Conservation (phyloP, 2,329 filamentous ascomycete species). For the Pseudogymnoascus sp. region DNA sequence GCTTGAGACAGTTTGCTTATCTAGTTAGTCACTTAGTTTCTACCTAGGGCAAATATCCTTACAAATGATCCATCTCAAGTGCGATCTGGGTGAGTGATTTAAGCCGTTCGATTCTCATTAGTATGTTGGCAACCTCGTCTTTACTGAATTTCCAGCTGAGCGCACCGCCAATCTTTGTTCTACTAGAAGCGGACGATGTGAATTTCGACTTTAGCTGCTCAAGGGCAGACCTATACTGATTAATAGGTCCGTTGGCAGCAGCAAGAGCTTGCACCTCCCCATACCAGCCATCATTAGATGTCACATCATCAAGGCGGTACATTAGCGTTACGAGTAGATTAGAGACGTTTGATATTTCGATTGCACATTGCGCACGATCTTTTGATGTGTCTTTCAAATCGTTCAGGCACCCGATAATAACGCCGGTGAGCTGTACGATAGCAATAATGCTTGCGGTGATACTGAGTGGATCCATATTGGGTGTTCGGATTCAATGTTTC, state of each 20-base stretch:
- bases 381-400: slow-evolving; percentile 2
- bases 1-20: neutral
- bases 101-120: neutral
- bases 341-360: neutral
- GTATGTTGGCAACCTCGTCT: neutral
- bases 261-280: neutral
- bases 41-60: neutral
- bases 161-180: neutral
- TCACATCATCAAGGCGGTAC: neutral
- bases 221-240: neutral
- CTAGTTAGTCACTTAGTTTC: neutral
- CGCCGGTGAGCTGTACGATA: neutral
- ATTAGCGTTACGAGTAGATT: neutral
- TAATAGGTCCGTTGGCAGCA: neutral
- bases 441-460: neutral
- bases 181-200: neutral
- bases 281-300: neutral
- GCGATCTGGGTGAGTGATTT: neutral
- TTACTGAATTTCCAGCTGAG: neutral
- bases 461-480: neutral
- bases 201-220: neutral
- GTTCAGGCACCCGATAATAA: neutral
- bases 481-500: neutral
- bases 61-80: neutral
- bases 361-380: neutral